phyloP scores from a whole-genome alignment of 1,284 basidiomycete species.

The Spongiforma sp. region DNA sequence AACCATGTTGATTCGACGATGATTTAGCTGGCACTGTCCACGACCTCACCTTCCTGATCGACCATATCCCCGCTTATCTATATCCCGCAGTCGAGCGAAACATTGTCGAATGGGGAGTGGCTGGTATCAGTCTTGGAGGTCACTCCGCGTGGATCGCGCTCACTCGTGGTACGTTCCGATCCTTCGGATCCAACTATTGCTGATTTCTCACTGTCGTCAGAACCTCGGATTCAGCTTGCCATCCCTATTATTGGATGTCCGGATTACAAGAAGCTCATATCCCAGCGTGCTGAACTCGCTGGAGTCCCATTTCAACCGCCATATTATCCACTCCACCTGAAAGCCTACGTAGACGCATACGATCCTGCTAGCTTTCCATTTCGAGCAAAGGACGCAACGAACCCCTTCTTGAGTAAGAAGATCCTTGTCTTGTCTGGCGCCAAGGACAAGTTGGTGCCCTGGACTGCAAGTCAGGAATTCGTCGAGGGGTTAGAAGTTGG shows the following conservation, averaged over 20 bases:
- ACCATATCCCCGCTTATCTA: slow-evolving; percentile 79
- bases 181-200: neutral
- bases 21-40: slow-evolving; percentile 68
- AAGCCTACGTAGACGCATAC: slow-evolving; percentile 47
- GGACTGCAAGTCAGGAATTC: slow-evolving; percentile 58
- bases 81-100: slow-evolving; percentile 73
- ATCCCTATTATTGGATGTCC: slow-evolving; percentile 85
- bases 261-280: slow-evolving; percentile 68
- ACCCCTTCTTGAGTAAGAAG: slow-evolving; percentile 72
- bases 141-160: slow-evolving; percentile 80
- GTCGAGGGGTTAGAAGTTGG: slow-evolving; percentile 61
- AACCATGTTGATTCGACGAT: slow-evolving; percentile 9
- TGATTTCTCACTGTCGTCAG: slow-evolving; percentile 41
- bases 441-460: slow-evolving; percentile 64
- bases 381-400: slow-evolving; percentile 41
- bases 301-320: slow-evolving; percentile 56
- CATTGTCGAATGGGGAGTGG: slow-evolving; percentile 72
- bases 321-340: slow-evolving; percentile 61
- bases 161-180: slow-evolving; percentile 52
- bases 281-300: slow-evolving; percentile 56
- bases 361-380: slow-evolving; percentile 52
- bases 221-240: slow-evolving; percentile 71
- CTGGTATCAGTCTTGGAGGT: slow-evolving; percentile 79
- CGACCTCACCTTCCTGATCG: slow-evolving; percentile 83
- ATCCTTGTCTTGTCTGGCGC: slow-evolving; percentile 73